Percentiles rank a stretch among this genome's conserved stretches.
These are phyloP conservation scores for Hyaloscypha finlandica DNA, from an alignment of 495 filamentous ascomycete genomes.

Conservation along the genomic window DNA sequence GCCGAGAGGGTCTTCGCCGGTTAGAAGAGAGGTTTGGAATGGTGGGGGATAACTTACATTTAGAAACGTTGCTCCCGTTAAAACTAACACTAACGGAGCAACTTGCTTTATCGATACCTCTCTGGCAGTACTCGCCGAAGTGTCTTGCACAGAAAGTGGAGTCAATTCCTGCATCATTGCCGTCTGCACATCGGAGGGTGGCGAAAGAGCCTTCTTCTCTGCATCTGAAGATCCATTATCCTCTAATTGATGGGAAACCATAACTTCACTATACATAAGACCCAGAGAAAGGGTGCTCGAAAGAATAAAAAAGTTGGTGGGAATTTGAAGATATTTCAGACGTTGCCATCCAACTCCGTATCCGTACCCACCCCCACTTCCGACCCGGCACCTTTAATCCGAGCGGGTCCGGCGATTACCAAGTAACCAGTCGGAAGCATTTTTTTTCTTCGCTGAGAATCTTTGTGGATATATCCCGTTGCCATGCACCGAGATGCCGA, in stretches of 20 bases:
- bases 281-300: background rate
- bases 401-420: background rate
- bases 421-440: no score
- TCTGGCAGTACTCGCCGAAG: conserved; percentile 8
- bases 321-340: background rate
- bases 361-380: background rate
- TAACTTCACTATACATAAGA: background rate
- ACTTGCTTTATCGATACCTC: conserved; percentile 29
- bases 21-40: background rate
- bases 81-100: conserved; percentile 34
- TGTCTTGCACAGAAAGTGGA: background rate
- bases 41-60: conserved; percentile 41
- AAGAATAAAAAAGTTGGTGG: background rate
- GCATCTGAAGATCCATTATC: background rate
- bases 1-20: conserved; percentile 54
- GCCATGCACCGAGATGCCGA: no score
- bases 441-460: no score
- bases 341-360: background rate
- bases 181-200: background rate
- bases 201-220: background rate
- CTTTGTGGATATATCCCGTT: no score
- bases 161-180: conserved; percentile 5
- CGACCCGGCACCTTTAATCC: background rate
- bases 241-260: background rate
- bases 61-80: conserved; percentile 56